Evolutionary conservation across 345 rosid species (phyloP).

Genomic region (Heritiera littoralis): DNA sequence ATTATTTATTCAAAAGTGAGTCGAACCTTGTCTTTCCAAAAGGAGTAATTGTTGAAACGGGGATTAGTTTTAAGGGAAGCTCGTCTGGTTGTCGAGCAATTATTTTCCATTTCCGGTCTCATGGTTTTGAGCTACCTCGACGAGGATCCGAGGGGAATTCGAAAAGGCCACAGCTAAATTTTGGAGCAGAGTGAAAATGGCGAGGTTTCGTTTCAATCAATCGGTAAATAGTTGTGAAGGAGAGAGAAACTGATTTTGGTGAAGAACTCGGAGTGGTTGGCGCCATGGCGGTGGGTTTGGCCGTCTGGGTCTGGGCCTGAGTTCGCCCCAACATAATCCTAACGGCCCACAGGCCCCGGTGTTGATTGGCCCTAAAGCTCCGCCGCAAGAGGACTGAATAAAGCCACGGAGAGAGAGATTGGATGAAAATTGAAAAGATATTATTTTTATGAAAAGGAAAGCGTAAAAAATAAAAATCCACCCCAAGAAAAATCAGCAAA

Average conservation of each 20-base stretch:
- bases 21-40: conserved; percentile 67
- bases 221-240: neutral
- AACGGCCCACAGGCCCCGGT: neutral
- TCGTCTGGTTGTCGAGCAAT: conserved; percentile 32
- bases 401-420: neutral
- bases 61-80: conserved; percentile 44
- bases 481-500: neutral
- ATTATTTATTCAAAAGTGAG: neutral
- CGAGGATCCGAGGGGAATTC: neutral
- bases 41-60: conserved; percentile 42
- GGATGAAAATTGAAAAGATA: neutral
- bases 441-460: conserved; percentile 2
- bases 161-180: neutral
- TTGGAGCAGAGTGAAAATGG: neutral
- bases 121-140: neutral
- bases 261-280: neutral
- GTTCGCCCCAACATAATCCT: neutral
- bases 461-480: neutral
- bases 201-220: neutral
- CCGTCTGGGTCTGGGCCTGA: neutral
- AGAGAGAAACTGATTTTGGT: neutral
- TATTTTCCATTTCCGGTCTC: conserved; percentile 1
- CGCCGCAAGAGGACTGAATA: neutral
- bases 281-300: neutral
- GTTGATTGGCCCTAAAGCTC: neutral